These are phyloP conservation scores for Penicillium paxilli DNA, from an alignment of 495 filamentous ascomycete genomes.

Conservation along the genomic window DNA sequence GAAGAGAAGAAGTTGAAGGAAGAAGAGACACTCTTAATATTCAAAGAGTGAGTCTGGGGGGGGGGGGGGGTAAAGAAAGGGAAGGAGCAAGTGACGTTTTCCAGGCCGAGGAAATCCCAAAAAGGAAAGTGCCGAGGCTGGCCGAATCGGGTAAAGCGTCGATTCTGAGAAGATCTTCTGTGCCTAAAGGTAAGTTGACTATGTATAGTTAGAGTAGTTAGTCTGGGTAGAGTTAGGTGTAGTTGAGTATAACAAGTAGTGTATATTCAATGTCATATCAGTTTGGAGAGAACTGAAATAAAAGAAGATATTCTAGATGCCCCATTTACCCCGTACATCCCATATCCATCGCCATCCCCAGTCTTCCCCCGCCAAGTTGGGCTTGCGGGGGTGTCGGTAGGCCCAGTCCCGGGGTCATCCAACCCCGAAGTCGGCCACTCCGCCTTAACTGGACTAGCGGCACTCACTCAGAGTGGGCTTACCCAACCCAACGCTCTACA, in stretches of 20 bases:
- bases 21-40: too few species aligned
- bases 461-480: not conserved
- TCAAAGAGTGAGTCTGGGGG: not conserved
- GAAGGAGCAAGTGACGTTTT: conserved; percentile 2
- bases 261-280: too few species aligned
- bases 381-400: conserved; percentile 8
- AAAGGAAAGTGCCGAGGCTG: conserved; percentile 26
- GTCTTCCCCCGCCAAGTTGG: not conserved
- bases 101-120: conserved; percentile 22
- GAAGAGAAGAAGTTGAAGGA: conserved; percentile 14
- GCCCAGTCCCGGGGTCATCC: conserved; percentile 13
- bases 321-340: not conserved
- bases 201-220: too few species aligned
- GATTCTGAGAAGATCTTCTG: not conserved
- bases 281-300: too few species aligned
- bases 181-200: too few species aligned
- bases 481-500: too few species aligned
- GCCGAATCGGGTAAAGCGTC: not conserved
- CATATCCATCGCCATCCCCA: not conserved
- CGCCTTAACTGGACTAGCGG: not conserved
- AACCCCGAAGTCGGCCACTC: conserved; percentile 12
- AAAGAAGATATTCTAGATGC: not conserved
- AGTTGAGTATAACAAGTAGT: too few species aligned
- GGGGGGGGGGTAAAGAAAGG: not conserved
- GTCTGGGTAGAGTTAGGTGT: too few species aligned